Conservation (phyloP, 176 grass and related monocot species). For the Themeda triandra region DNA sequence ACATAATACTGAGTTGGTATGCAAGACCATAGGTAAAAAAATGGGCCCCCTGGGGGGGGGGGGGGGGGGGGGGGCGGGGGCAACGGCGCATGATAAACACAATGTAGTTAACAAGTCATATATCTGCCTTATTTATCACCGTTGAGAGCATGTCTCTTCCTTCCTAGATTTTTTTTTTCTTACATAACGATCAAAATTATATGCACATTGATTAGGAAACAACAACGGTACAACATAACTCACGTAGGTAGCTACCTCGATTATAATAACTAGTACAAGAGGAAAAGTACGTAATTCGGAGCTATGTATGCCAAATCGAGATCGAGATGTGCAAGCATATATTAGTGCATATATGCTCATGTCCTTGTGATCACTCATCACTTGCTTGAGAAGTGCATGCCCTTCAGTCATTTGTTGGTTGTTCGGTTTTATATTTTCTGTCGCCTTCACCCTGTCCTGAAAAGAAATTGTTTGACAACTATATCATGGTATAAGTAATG, state of each 20-base stretch:
- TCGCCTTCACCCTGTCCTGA: constrained; percentile 19
- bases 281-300: not conserved
- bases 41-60: too few relatives aligned
- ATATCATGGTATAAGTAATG: not conserved
- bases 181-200: constrained; percentile 20
- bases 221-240: not conserved
- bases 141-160: not conserved
- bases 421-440: constrained; percentile 15
- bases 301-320: not conserved
- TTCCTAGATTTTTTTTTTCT: not conserved
- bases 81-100: not conserved
- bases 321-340: constrained; percentile 8
- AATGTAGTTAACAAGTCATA: not conserved
- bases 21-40: not conserved
- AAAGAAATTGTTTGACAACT: not conserved
- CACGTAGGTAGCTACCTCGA: constrained; percentile 5
- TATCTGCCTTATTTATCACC: not conserved
- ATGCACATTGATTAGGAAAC: constrained; percentile 21
- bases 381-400: not conserved
- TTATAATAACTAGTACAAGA: constrained; percentile 11
- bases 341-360: constrained; percentile 5
- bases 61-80: accelerated
- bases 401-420: constrained; percentile 33
- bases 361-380: not conserved
- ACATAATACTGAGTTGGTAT: not conserved